These are phyloP conservation scores for Chaetomium sp. DNA, from an alignment of 2,329 filamentous ascomycete species.

Conservation along the genomic window DNA sequence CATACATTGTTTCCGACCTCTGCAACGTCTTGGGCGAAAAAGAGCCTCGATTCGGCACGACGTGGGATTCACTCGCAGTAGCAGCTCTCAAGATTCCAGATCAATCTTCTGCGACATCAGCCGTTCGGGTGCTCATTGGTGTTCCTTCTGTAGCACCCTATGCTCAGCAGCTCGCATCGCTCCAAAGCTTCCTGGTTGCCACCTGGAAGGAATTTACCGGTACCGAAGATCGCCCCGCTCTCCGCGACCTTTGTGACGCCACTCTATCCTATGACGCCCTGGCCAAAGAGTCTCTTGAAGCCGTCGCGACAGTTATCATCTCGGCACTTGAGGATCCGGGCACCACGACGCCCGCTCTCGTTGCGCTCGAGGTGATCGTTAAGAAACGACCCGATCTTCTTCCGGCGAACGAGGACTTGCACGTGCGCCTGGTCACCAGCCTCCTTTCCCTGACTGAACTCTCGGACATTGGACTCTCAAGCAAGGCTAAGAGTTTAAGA, in stretches of 20 bases:
- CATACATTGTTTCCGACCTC: constrained; percentile 60
- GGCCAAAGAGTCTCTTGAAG: constrained; percentile 28
- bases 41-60: constrained; percentile 31
- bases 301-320: constrained; percentile 27
- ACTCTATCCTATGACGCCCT: constrained; percentile 39
- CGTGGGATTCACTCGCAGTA: constrained; percentile 42
- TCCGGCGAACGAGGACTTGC: constrained; percentile 37
- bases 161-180: constrained; percentile 31
- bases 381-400: constrained; percentile 40
- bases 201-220: constrained; percentile 35
- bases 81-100: constrained; percentile 34
- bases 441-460: constrained; percentile 50
- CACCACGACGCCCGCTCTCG: constrained; percentile 31
- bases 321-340: constrained; percentile 19
- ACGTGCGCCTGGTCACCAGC: constrained; percentile 45
- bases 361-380: constrained; percentile 43
- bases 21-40: constrained; percentile 44
- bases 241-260: constrained; percentile 44
- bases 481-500: constrained; percentile 38
- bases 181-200: constrained; percentile 44
- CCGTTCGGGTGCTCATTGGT: constrained; percentile 43
- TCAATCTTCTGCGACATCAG: constrained; percentile 23
- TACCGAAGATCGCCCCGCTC: constrained; percentile 22
- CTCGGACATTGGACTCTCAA: constrained; percentile 32
- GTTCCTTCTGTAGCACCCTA: constrained; percentile 34